phyloP scores from a whole-genome alignment of 106 monocot genomes.

The Dendrobium chrysotoxum region DNA sequence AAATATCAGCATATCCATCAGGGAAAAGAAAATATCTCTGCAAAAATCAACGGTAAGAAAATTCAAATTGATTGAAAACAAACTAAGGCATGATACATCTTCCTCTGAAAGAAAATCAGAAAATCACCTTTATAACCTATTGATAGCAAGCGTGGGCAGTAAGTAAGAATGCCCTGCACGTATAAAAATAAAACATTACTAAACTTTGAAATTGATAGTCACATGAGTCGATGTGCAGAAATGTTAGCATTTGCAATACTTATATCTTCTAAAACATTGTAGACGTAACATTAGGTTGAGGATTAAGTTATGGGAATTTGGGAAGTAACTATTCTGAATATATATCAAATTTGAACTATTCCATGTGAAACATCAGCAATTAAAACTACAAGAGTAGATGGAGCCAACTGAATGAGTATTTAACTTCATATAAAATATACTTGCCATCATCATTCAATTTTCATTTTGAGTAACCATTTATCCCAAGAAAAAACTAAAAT shows the following conservation, averaged over 20 bases:
- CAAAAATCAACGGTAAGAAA: not conserved
- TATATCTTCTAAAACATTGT: not conserved
- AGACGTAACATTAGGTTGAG: not conserved
- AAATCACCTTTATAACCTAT: constrained; percentile 73
- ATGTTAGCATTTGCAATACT: not conserved
- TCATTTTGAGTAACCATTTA: not conserved
- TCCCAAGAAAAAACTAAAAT: not conserved
- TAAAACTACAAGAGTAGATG: not conserved
- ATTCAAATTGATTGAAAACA: not conserved
- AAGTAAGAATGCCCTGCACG: constrained; percentile 66
- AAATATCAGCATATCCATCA: no score
- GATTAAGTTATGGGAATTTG: not conserved
- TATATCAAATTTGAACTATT: not conserved
- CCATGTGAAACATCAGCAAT: not conserved
- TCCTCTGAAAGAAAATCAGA: constrained; percentile 3
- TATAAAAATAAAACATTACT: not conserved
- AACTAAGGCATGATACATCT: not conserved
- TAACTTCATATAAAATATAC: not conserved
- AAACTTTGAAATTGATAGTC: not conserved
- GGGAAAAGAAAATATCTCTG: not conserved
- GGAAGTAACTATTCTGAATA: not conserved
- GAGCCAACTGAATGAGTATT: not conserved
- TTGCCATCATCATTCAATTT: not conserved
- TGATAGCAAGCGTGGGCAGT: constrained; percentile 78
- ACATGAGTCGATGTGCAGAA: not conserved